phyloP scores from a whole-genome alignment of 176 grass and related monocot species.

The Oryza longistaminata region DNA sequence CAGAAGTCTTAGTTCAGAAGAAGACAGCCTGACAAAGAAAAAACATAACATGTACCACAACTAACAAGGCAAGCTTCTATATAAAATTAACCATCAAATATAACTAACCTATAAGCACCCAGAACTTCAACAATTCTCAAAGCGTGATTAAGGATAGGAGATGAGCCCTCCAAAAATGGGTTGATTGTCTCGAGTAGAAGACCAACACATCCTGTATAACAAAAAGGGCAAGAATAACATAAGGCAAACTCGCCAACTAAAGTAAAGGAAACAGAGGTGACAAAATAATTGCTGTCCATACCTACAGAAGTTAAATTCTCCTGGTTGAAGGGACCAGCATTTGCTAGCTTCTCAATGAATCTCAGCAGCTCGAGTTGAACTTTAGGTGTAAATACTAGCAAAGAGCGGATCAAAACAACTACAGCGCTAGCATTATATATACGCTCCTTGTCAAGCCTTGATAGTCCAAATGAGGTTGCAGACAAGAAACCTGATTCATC shows the following conservation, averaged over 20 bases:
- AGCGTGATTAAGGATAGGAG: conserved; percentile 92
- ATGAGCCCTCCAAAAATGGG: conserved; percentile 88
- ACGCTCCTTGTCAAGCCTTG: conserved; percentile 76
- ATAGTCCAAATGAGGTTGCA: conserved; percentile 69
- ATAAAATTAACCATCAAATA: conserved; percentile 25
- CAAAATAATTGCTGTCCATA: conserved; percentile 47
- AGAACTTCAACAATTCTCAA: conserved; percentile 92
- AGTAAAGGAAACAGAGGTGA: conserved; percentile 28
- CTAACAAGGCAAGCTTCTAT: conserved; percentile 13
- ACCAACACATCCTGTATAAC: conserved; percentile 80
- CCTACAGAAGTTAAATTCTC: conserved; percentile 99
- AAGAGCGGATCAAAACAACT: conserved; percentile 71
- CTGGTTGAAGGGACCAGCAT: conserved; percentile 86
- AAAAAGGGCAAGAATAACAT: conserved; percentile 42
- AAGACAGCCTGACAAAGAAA: conserved; percentile 65
- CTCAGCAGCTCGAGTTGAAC: conserved; percentile 83
- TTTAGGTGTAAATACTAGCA: conserved; percentile 94
- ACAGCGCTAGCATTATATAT: conserved; percentile 95
- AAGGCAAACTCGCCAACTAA: conserved; percentile 6
- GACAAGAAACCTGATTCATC: conserved; percentile 65
- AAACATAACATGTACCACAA: conserved; percentile 33
- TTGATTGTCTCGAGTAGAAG: conserved; percentile 93
- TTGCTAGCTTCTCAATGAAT: conserved; percentile 91
- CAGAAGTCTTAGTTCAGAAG: conserved; percentile 85
- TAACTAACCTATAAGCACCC: conserved; percentile 87